Evolutionary conservation across 768 basidiomycete species (phyloP), one percentile per base, ranked within the genome.

Genomic region (Nidularia sp.): DNA sequence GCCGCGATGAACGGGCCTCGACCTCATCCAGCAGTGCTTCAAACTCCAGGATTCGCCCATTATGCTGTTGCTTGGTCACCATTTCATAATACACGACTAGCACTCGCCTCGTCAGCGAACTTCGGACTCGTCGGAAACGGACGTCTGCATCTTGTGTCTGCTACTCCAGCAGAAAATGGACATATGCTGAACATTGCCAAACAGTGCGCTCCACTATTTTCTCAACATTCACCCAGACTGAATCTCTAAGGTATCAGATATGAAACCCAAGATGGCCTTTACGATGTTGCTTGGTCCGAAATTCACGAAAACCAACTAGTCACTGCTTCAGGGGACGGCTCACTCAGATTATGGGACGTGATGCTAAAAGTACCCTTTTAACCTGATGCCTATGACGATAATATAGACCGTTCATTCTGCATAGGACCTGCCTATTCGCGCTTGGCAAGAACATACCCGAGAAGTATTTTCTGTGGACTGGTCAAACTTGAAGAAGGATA

Each of bases 91-190:
- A 73, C 78, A 12, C 81, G 86, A 34, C 64, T 93, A 42, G 91
- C 91, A 1, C 72, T 93, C 34, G 89, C 91, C 4, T 90, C 90
- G 5, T 79, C 92, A 0, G 90, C 93, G 29, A 96, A 98, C 69
- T 98, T 93, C 67, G 96, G 96, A 2, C 77, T 98, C 3, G 90
- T 98, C 33, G 96, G 96, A 25, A 98, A 97, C 68, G 96, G 96
- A 1, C 78, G 95, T n/a, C 64, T 98, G 42, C 88, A 87, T 64
- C 64, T 88, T 22, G 76, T 79, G 49, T 81, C 84, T 1, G 68
- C 84, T 18, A 68, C 66, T 25, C 72, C 77, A 29, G 76, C 73
- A 12, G 79, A 78, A 0, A 71, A 70, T 32, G 76, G 78, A 10
- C 70, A 75, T 25, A 64, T 56, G 25, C 52, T 88, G 53, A 76